Evolutionary conservation across 208 protist species (phyloP), one percentile per base, ranked within the genome.

Genomic region (Leishmania braziliensis): DNA sequence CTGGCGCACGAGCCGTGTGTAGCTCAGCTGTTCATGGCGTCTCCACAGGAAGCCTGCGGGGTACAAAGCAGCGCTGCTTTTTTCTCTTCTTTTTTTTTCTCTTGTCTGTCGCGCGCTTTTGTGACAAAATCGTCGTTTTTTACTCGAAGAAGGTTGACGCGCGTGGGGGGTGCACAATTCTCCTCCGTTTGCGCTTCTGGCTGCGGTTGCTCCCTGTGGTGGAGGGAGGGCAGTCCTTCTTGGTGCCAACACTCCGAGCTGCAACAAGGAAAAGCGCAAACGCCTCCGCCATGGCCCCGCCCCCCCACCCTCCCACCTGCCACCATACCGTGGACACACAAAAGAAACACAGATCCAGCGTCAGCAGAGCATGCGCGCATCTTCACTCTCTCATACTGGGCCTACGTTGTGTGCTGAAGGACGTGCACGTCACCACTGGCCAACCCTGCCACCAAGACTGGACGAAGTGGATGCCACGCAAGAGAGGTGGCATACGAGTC

Each of bases 391-490:
- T 39, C 29, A 48, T 62, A 23, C 43, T 6, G 51, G 4, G 29
- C 9, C 50, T 76, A 62, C 48, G 72, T 36, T 16, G 56, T 23
- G 33, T 43, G 51, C 14, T 77, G 74, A 54, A 81, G 70, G 0
- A 85, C 54, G 68, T 85, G 81, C 10, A 82, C 78, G 58, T 75
- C 78, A 18, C 85, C 85, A 56, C 69, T 83, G 23, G 88, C 66
- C 16, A 89, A 73, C 5, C 93, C 91, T 23, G 90, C 87, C 8
- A 84, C 90, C 62, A 97, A 58, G n/a, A 90, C 81, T 48, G 87
- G 89, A 50, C 93, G 84, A 33, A 91, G 69, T 0, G 92, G 92
- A 77, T 97, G 92, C 90, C 91, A 97, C 68, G 84, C 79, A 33
- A 96, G 14, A 48, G 91, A 82, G 29, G 89, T 94, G 9, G 90